These are phyloP conservation scores for Mycena citricolor DNA, from an alignment of 1,284 basidiomycete genomes.

Conservation along the genomic window DNA sequence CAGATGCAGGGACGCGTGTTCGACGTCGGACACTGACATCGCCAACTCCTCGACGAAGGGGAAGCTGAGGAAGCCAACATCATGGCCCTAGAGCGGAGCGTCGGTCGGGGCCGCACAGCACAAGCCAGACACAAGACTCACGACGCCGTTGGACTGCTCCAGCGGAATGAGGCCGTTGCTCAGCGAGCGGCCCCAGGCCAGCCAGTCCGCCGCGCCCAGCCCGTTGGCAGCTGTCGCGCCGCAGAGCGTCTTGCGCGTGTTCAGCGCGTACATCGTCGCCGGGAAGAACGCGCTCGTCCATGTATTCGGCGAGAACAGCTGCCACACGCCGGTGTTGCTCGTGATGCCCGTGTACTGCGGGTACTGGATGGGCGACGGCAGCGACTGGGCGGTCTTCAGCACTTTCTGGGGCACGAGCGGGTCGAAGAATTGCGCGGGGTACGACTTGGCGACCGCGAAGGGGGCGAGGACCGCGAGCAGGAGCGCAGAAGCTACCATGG, in stretches of 20 bases:
- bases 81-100: slow-evolving; percentile 44
- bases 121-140: neutral
- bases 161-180: slow-evolving; percentile 50
- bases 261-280: slow-evolving; percentile 55
- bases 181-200: slow-evolving; percentile 48
- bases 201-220: slow-evolving; percentile 47
- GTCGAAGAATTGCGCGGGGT: slow-evolving; percentile 52
- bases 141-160: slow-evolving; percentile 42
- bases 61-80: slow-evolving; percentile 69
- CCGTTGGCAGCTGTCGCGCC: slow-evolving; percentile 35
- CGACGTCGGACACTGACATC: slow-evolving; percentile 36
- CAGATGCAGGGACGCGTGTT: neutral
- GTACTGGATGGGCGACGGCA: slow-evolving; percentile 46
- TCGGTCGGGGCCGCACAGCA: neutral
- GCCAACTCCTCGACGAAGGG: slow-evolving; percentile 57
- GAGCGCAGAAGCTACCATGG: slow-evolving; percentile 13
- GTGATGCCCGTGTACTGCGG: slow-evolving; percentile 56
- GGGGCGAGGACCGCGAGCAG: slow-evolving; percentile 10
- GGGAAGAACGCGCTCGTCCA: slow-evolving; percentile 76
- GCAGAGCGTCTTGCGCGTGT: slow-evolving; percentile 51
- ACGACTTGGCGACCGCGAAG: slow-evolving; percentile 12
- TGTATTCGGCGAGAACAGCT: slow-evolving; percentile 49
- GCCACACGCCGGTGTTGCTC: slow-evolving; percentile 36
- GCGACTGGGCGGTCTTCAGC: slow-evolving; percentile 45
- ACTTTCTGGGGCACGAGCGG: slow-evolving; percentile 56